phyloP scores from a whole-genome alignment of 371 early-diverging fungal species.

The Mortierella sp. region DNA sequence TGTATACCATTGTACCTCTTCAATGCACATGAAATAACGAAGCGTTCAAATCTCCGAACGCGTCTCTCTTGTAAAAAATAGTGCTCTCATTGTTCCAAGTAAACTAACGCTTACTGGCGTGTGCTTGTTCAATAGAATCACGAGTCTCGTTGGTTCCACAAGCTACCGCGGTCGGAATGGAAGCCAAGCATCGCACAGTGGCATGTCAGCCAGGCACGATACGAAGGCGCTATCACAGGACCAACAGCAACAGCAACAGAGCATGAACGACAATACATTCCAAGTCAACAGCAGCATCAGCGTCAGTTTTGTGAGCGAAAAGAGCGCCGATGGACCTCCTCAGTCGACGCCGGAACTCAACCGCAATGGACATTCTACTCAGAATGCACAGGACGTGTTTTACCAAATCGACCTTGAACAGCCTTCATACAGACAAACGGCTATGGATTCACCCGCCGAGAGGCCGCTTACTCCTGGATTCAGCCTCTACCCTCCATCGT shows the following conservation, averaged over 20 bases:
- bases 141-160: constrained; percentile 15
- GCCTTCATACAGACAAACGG: background rate
- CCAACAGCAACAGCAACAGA: background rate
- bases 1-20: background rate
- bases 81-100: constrained; percentile 8
- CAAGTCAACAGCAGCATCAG: constrained; percentile 3
- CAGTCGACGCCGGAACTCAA: background rate
- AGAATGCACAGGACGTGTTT: constrained; percentile 12
- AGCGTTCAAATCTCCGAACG: background rate
- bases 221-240: background rate
- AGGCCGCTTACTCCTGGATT: background rate
- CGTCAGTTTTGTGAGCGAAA: constrained; percentile 1
- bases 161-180: background rate
- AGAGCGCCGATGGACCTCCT: background rate
- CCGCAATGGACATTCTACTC: background rate
- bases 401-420: constrained; percentile 15
- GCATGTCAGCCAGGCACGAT: background rate
- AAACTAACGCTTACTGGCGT: background rate
- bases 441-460: background rate
- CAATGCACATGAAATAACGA: constrained; percentile 10
- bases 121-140: constrained; percentile 15
- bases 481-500: background rate
- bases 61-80: background rate
- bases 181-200: background rate
- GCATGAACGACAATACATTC: constrained; percentile 1